Percentiles rank a stretch among this genome's conserved stretches.
phyloP scores from a whole-genome alignment of 2,329 filamentous ascomycete species.

The Plectosphaerella plurivora region DNA sequence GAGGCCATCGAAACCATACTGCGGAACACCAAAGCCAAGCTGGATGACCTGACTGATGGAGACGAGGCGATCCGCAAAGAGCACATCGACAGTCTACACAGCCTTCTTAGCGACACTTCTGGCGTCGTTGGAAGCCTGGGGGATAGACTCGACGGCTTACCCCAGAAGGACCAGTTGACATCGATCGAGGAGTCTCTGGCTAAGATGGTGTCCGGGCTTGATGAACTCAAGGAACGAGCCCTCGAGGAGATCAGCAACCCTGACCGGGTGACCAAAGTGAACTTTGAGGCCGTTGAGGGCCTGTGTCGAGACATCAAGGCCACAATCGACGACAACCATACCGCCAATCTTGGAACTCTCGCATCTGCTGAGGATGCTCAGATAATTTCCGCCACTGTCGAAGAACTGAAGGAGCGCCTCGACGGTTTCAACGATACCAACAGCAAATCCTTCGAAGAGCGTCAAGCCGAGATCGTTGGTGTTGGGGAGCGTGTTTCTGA shows the following conservation, averaged over 20 bases:
- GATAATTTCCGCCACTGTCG: conserved; percentile 61
- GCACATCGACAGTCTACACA: conserved; percentile 62
- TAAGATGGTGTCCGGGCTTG: conserved; percentile 70
- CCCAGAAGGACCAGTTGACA: conserved; percentile 74
- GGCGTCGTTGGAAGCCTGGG: conserved; percentile 65
- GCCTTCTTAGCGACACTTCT: conserved; percentile 65
- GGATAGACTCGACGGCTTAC: conserved; percentile 63
- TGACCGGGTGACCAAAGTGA: conserved; percentile 71
- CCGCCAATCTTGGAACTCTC: conserved; percentile 65
- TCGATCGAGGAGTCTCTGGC: conserved; percentile 74
- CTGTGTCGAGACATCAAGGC: conserved; percentile 82
- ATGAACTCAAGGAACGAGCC: conserved; percentile 64
- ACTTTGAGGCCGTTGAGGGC: conserved; percentile 76
- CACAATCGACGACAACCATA: conserved; percentile 67
- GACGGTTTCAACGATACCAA: conserved; percentile 68
- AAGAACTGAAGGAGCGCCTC: conserved; percentile 56
- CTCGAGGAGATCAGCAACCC: conserved; percentile 50
- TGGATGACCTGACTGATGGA: conserved; percentile 75
- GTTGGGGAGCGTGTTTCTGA: conserved; percentile 75
- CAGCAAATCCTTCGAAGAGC: conserved; percentile 75
- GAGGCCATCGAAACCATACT: conserved; percentile 88
- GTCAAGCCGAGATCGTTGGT: conserved; percentile 76
- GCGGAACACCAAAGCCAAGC: conserved; percentile 79
- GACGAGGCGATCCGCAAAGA: conserved; percentile 66
- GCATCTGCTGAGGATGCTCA: conserved; percentile 75